These are phyloP conservation scores for Cucurbita moschata DNA, from an alignment of 306 rosid species.

Conservation along the genomic window DNA sequence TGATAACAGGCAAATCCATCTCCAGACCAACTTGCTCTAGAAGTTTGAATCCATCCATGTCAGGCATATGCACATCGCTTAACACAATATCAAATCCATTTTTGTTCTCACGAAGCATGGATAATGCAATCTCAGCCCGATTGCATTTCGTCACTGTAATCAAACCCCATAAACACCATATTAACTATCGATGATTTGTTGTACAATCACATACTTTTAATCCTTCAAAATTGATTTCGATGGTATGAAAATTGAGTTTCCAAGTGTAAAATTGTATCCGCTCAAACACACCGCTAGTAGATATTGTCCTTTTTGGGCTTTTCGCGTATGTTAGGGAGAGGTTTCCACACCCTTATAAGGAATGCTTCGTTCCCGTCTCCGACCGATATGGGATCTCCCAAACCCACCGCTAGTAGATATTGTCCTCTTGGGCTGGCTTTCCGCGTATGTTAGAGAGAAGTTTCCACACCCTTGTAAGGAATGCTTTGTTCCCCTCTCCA, in stretches of 20 bases:
- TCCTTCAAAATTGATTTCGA: neutral
- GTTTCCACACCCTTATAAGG: too few species aligned
- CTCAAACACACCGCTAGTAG: too few species aligned
- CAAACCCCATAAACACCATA: neutral
- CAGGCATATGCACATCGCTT: slow-evolving; percentile 98
- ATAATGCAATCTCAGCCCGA: slow-evolving; percentile 65
- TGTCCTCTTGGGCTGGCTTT: too few species aligned
- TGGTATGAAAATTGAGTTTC: neutral
- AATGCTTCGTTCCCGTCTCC: too few species aligned
- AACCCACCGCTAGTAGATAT: too few species aligned
- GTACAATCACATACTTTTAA: neutral
- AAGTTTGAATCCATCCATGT: slow-evolving; percentile 98
- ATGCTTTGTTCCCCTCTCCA: too few species aligned
- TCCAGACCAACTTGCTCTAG: slow-evolving; percentile 80
- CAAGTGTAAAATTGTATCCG: too few species aligned
- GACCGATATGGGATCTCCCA: too few species aligned
- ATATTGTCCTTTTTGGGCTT: too few species aligned
- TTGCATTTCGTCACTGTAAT: slow-evolving; percentile 67
- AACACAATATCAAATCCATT: slow-evolving; percentile 85
- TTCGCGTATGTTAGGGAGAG: too few species aligned
- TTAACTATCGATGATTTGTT: neutral
- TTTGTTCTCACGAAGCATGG: slow-evolving; percentile 56
- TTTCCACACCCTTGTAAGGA: too few species aligned
- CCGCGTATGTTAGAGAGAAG: too few species aligned
- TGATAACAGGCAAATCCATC: slow-evolving; percentile 95